Conservation (phyloP, 345 rosid species). For the Salix suchowensis region DNA sequence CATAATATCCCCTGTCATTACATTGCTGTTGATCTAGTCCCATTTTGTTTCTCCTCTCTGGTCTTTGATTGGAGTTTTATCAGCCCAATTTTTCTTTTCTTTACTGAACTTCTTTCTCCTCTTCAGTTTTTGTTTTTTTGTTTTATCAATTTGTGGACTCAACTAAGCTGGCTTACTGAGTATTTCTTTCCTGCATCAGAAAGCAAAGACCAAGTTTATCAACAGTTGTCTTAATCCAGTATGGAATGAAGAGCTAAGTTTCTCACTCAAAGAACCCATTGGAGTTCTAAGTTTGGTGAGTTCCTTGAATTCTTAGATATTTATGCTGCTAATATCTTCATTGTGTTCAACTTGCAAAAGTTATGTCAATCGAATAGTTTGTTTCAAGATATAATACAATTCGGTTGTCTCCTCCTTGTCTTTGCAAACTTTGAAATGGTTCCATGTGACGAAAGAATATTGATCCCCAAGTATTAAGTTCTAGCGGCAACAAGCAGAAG, state of each 20-base stretch:
- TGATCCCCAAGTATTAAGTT: not conserved
- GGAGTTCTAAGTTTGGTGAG: conserved; percentile 60
- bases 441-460: not conserved
- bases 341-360: not conserved
- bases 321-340: not conserved
- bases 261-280: conserved; percentile 66
- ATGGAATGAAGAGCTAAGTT: conserved; percentile 88
- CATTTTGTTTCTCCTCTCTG: not conserved
- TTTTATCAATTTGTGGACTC: not conserved
- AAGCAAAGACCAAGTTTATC: conserved; percentile 86
- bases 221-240: conserved; percentile 89
- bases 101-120: not conserved
- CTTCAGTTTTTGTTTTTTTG: not conserved
- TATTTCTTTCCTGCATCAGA: conserved; percentile 36
- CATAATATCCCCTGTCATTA: not conserved
- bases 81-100: not conserved
- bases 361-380: not conserved
- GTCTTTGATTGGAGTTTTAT: not conserved
- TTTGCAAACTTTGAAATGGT: not conserved
- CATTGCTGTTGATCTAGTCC: not conserved
- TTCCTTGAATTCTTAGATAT: not conserved
- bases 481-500: not conserved
- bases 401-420: not conserved
- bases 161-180: not conserved
- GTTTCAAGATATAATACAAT: not conserved